Conservation (phyloP, 768 basidiomycete species). For the Dioszegia hungarica region DNA sequence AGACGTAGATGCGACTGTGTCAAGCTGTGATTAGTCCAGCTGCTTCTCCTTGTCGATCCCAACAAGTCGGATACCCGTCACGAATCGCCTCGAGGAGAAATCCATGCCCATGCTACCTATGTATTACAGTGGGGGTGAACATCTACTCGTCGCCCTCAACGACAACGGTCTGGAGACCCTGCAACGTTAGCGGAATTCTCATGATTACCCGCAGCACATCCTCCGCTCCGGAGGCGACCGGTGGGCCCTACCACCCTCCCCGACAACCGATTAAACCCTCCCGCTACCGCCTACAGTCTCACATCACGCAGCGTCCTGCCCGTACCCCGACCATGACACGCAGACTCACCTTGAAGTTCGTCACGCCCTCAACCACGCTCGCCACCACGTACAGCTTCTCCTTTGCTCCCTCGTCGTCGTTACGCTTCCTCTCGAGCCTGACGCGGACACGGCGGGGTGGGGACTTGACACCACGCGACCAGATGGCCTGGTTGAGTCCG, state of each 20-base stretch:
- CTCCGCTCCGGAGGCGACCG: too few relatives aligned
- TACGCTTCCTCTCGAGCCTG: conserved; percentile 94
- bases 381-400: conserved; percentile 96
- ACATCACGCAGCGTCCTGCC: background rate
- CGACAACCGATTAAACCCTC: too few relatives aligned
- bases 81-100: too few relatives aligned
- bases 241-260: background rate
- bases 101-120: conserved; percentile 1
- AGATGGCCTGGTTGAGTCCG: conserved; percentile 89
- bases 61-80: too few relatives aligned
- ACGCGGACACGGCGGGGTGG: conserved; percentile 89
- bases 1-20: too few relatives aligned
- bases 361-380: conserved; percentile 65
- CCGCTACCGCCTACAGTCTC: background rate
- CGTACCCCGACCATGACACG: background rate
- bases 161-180: conserved; percentile 32
- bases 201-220: background rate
- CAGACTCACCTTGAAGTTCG: conserved; percentile 71
- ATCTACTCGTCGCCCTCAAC: conserved; percentile 34
- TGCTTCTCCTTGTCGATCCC: too few relatives aligned
- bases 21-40: too few relatives aligned
- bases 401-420: conserved; percentile 97
- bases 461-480: conserved; percentile 88
- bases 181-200: background rate
- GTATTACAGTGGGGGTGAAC: background rate